Base-by-base conservation (phyloP, 2,329 filamentous ascomycete species). In the Penicillium sp. region DNA sequence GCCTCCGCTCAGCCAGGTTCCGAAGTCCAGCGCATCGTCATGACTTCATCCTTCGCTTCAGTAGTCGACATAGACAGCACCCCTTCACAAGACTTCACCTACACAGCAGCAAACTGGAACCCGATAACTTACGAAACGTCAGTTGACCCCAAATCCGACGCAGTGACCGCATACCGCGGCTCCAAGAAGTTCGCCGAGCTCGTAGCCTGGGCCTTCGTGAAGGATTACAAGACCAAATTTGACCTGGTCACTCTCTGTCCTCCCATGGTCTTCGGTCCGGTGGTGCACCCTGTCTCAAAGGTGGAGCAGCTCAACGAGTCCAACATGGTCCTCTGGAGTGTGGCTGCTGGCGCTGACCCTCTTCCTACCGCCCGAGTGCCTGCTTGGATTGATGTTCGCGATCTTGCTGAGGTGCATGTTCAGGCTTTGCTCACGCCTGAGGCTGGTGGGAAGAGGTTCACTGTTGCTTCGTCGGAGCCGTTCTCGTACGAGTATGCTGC, bases 401-500 rank as follows among this genome's bases (percentile, higher is more conserved):
- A 78, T 53, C 58, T 78, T 1, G 75, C 75, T 0, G 51, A 59
- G 11, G 74, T 72, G 0, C 76, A 78, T 54, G 69, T 75, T 1
- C 67, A 71, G 36, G 74, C 75, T 1, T 56, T 76, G 2, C 29
- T 76, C 11, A 59, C 56, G 2, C 62, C 62, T 0, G 68, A 69
- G 3, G 72, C 61, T 2, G 46, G 55, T 29, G 56, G 56, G 1
- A 58, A 72, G 53, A 58, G 76, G 36, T 78, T 69, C 49, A 63
- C 69, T 1, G 65, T 70, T 13, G 68, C 69, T 0, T 66, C 72
- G 0, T 67, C 72, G 0, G 72, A 78, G 53, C 63, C 65, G 4
- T 80, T 78, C 46, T 74, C 73, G 0, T 79, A 78, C 54, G 71
- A 65, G 0, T 48, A 73, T 11, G 76, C 73, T 0, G 72, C 73